Evolutionary conservation across 345 rosid genomes (phyloP).

Genomic region (Gynandropsis gynandra): DNA sequence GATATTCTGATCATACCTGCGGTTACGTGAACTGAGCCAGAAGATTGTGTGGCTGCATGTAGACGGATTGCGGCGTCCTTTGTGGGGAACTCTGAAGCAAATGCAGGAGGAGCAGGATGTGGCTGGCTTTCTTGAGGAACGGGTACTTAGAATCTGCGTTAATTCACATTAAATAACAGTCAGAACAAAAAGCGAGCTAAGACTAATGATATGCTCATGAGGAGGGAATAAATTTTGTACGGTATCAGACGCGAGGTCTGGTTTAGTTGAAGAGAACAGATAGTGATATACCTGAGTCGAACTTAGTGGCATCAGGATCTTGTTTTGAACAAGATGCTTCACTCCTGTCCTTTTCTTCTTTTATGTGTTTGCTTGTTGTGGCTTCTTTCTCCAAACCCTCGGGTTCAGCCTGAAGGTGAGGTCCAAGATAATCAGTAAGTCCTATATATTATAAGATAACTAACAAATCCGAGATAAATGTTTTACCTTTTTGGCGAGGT

Average conservation of each 20-base stretch:
- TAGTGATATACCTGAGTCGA: conserved; percentile 54
- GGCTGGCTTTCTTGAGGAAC: conserved; percentile 62
- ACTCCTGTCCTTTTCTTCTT: conserved; percentile 27
- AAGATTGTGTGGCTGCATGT: conserved; percentile 49
- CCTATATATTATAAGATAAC: not conserved
- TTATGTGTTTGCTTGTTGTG: conserved; percentile 26
- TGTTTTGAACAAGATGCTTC: conserved; percentile 53
- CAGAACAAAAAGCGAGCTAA: too few relatives aligned
- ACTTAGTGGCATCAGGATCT: conserved; percentile 34
- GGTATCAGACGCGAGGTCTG: not conserved
- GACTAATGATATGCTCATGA: too few relatives aligned
- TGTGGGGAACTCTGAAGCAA: conserved; percentile 60
- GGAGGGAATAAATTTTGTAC: too few relatives aligned
- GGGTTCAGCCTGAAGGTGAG: conserved; percentile 33
- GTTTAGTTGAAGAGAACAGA: conserved; percentile 1
- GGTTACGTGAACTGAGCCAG: conserved; percentile 65
- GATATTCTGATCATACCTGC: conserved; percentile 80
- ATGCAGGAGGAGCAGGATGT: conserved; percentile 62
- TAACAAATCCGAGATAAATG: not conserved
- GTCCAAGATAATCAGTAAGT: conserved; percentile 1
- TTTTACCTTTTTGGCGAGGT: conserved; percentile 33
- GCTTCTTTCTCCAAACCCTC: conserved; percentile 36
- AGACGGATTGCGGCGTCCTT: conserved; percentile 50
- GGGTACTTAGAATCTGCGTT: conserved; percentile 56
- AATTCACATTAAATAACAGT: too few relatives aligned